These are phyloP conservation scores for Mycena alexandri DNA, from an alignment of 768 basidiomycete species.

Conservation along the genomic window DNA sequence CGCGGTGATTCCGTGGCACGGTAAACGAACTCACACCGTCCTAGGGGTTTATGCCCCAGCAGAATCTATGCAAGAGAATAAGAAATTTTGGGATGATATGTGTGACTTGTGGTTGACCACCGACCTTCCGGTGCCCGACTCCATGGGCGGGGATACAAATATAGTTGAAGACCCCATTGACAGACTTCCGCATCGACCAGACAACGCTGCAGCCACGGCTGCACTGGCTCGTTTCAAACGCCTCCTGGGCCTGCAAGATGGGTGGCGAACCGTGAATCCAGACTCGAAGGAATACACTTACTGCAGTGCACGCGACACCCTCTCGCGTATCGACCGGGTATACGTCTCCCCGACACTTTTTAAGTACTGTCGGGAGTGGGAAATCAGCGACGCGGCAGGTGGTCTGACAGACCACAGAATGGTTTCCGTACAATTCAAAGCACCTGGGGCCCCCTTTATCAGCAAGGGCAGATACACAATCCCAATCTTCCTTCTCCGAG, in stretches of 20 bases:
- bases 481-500: constrained; percentile 7
- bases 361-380: constrained; percentile 22
- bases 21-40: not conserved
- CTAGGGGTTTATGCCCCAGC: constrained; percentile 25
- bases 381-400: constrained; percentile 9
- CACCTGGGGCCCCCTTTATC: constrained; percentile 25
- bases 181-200: constrained; percentile 3
- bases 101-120: constrained; percentile 3
- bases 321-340: constrained; percentile 33
- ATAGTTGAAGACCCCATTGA: constrained; percentile 12
- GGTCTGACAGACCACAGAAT: constrained; percentile 31
- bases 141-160: constrained; percentile 2
- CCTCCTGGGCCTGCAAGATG: constrained; percentile 7
- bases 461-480: constrained; percentile 33
- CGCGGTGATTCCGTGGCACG: constrained; percentile 22
- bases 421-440: constrained; percentile 24
- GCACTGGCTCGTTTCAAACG: constrained; percentile 13
- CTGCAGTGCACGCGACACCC: not conserved
- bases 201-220: not conserved
- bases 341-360: constrained; percentile 1
- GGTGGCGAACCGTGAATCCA: constrained; percentile 14
- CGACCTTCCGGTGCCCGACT: constrained; percentile 14
- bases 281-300: constrained; percentile 26
- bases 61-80: constrained; percentile 16
- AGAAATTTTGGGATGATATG: constrained; percentile 5